Percentiles rank a stretch among this genome's conserved stretches.
Evolutionary conservation across 768 basidiomycete genomes (phyloP).

Genomic region (Phlebiopsis flavidoalba): DNA sequence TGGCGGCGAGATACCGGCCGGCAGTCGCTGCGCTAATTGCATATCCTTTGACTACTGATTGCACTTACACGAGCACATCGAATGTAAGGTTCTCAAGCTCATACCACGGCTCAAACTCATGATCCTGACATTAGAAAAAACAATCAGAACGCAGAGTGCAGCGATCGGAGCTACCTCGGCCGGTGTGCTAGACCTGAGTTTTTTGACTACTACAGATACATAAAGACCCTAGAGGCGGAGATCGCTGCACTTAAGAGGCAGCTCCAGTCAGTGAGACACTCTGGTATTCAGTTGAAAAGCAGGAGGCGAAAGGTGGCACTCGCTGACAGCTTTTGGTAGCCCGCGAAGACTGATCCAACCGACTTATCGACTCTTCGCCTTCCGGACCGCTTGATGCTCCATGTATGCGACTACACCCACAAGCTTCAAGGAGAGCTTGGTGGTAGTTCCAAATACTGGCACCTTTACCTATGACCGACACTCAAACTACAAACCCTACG

Average conservation of each 20-base stretch:
- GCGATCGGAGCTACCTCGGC: not conserved
- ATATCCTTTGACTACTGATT: conserved; percentile 50
- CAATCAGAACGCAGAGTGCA: not conserved
- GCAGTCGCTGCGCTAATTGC: conserved; percentile 61
- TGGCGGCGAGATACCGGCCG: conserved; percentile 60
- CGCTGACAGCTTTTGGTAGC: not conserved
- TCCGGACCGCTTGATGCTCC: too few relatives aligned
- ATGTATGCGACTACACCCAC: not conserved
- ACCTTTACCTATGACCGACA: not conserved
- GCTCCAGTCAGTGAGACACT: not conserved
- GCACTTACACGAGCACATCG: conserved; percentile 47
- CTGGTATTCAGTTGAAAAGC: not conserved
- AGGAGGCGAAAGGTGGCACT: not conserved
- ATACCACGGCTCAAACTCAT: not conserved
- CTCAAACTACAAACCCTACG: not conserved
- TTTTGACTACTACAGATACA: conserved; percentile 37
- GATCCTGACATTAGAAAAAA: not conserved
- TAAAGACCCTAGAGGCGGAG: not conserved
- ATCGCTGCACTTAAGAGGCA: not conserved
- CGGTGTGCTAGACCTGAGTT: not conserved
- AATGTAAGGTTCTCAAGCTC: not conserved
- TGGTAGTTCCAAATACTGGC: not conserved
- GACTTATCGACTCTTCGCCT: too few relatives aligned
- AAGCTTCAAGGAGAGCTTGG: not conserved
- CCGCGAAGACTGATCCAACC: too few relatives aligned